These are phyloP conservation scores for Sclerotinia subarctica DNA, from an alignment of 2,329 filamentous ascomycete species.

Conservation along the genomic window DNA sequence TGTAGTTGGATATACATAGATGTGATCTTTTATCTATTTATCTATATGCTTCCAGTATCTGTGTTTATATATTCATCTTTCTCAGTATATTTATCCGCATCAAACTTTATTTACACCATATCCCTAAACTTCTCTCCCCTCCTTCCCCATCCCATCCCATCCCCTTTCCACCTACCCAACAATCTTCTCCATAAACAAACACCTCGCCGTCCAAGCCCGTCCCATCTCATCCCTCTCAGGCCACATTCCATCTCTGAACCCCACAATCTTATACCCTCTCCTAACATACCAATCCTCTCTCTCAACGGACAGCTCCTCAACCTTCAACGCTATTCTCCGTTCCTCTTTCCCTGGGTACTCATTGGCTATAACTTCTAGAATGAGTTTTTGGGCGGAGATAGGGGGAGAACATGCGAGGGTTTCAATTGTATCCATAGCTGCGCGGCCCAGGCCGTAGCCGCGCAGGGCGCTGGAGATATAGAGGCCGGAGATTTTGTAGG, in stretches of 20 bases:
- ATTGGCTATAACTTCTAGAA: slow-evolving; percentile 25
- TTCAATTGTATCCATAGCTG: slow-evolving; percentile 33
- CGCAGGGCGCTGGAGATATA: slow-evolving; percentile 31
- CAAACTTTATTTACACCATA: too few species aligned
- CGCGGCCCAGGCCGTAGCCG: slow-evolving; percentile 28
- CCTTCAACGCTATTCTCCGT: slow-evolving; percentile 22
- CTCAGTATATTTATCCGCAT: too few species aligned
- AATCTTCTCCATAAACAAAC: slow-evolving; percentile 32
- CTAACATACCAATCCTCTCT: slow-evolving; percentile 33
- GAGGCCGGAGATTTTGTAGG: slow-evolving; percentile 30
- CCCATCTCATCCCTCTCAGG: slow-evolving; percentile 25
- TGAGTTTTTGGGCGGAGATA: slow-evolving; percentile 28
- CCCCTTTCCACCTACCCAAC: slow-evolving; percentile 18
- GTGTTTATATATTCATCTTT: not conserved
- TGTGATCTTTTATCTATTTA: not conserved
- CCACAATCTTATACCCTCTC: slow-evolving; percentile 28
- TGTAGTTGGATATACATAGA: not conserved
- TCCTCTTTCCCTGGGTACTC: slow-evolving; percentile 22
- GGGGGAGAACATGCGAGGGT: slow-evolving; percentile 24
- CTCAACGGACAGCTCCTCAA: slow-evolving; percentile 15
- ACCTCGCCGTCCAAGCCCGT: slow-evolving; percentile 25
- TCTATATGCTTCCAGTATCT: not conserved
- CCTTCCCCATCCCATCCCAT: not conserved
- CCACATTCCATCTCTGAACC: slow-evolving; percentile 24
- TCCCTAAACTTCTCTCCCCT: too few species aligned